Base-by-base conservation (phyloP, 1,284 basidiomycete genomes). In the Psilocybe mexicana region DNA sequence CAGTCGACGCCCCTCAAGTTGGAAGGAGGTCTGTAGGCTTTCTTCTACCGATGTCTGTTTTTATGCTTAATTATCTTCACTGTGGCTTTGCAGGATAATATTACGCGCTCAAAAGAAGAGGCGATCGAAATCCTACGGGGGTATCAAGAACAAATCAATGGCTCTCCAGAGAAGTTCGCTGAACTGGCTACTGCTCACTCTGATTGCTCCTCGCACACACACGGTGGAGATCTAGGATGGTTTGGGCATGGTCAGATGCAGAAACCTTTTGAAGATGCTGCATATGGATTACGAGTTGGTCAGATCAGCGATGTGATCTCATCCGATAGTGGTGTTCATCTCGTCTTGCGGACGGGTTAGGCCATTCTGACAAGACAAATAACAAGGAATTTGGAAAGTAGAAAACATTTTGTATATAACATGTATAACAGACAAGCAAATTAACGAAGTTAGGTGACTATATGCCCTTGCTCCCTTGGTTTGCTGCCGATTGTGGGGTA, bases 241-340 rank as follows among this genome's bases (percentile, higher is more conserved):
- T 99, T 99, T 70, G 84, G 82, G 1, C 84, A 76, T 12, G 93
- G 92, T 2, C 90, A 93, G 79, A 99, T 99, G 97, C 97, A 99
- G 76, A 95, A 94, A 75, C 88, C 94, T 24, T 99, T 99, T 70
- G 96, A 98, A 77, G 93, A 97, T 25, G 92, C 92, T 3, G 84
- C 95, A 7, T 98, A 87, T 74, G 84, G 76, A 1, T 82, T 98
- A 60, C 72, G 88, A 55, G 83, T 92, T n/a, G 93, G 91, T 12
- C 76, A 93, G 74, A 87, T 98, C 65, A 95, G 93, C 74, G 89
- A 86, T 50, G 79, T 98, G 53, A 83, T 98, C 70, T 87, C 87
- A 68, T 92, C 96, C 42, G 96, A 98, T 67, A 96, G 93, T 64
- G 97, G 97, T n/a, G 92, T 97, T 11, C 97, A 99, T 74, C 72